Percentiles rank a stretch among this genome's conserved stretches.
Conservation (phyloP, 768 basidiomycete genomes). For the Pleurotus giganteus region DNA sequence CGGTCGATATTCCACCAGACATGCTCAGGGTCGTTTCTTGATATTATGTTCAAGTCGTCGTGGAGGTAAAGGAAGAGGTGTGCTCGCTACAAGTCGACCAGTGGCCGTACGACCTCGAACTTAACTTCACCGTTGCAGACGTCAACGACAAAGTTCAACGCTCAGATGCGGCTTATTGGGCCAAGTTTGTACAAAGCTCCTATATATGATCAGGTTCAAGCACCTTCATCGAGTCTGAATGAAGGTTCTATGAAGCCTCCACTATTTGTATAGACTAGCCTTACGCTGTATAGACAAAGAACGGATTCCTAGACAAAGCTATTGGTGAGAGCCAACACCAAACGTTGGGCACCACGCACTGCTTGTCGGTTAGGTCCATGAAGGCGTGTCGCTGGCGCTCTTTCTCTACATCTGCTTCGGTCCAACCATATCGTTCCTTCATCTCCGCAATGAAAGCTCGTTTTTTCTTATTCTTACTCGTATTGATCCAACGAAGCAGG, state of each 20-base stretch:
- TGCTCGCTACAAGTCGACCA: too few relatives aligned
- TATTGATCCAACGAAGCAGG: slow-evolving; percentile 53
- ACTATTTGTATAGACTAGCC: not conserved
- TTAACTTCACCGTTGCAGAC: too few relatives aligned
- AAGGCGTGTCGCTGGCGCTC: slow-evolving; percentile 63
- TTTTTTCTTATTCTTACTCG: slow-evolving; percentile 51
- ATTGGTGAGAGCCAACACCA: slow-evolving; percentile 4
- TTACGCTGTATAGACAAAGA: slow-evolving; percentile 57
- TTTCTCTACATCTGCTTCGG: slow-evolving; percentile 52
- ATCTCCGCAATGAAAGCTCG: slow-evolving; percentile 36
- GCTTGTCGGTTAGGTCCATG: slow-evolving; percentile 60
- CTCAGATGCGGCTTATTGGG: not conserved
- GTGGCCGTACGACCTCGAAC: too few relatives aligned
- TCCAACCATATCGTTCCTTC: slow-evolving; percentile 51
- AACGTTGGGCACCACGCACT: slow-evolving; percentile 35
- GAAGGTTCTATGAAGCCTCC: not conserved
- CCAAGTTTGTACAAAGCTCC: not conserved
- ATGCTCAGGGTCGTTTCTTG: not conserved
- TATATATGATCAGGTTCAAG: not conserved
- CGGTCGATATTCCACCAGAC: not conserved
- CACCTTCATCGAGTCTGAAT: not conserved
- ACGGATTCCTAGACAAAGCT: slow-evolving; percentile 52
- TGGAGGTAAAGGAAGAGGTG: not conserved
- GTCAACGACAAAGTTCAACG: too few relatives aligned
- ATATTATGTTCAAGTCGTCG: not conserved